Percentiles rank a stretch among this genome's conserved stretches.
Conservation (phyloP, 805 yeast species). For the Metschnikowia noctiluminum region DNA sequence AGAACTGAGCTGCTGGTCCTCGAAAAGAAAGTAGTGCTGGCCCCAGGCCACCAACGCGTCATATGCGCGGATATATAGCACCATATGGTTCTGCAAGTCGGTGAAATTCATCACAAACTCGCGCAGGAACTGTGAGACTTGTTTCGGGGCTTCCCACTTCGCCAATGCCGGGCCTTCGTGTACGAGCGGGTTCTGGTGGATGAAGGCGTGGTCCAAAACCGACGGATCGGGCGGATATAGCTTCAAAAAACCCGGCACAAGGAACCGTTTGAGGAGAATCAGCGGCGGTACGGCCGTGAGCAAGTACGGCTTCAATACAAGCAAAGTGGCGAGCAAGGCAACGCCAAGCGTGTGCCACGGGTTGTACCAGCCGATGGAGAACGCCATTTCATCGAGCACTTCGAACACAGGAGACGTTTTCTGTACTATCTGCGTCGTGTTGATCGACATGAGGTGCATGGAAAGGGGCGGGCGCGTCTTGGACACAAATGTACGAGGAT, state of each 20-base stretch:
- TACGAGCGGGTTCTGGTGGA: slow-evolving; percentile 31
- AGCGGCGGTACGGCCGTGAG: slow-evolving; percentile 53
- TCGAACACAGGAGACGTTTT: slow-evolving; percentile 62
- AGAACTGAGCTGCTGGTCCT: slow-evolving; percentile 57
- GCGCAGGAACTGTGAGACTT: slow-evolving; percentile 73
- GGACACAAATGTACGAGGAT: slow-evolving; percentile 57
- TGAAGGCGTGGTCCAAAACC: slow-evolving; percentile 16
- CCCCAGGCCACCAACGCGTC: slow-evolving; percentile 52
- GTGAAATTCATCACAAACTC: slow-evolving; percentile 78
- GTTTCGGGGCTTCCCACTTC: slow-evolving; percentile 54
- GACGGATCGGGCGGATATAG: slow-evolving; percentile 61
- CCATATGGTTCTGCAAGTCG: slow-evolving; percentile 80
- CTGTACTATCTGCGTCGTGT: slow-evolving; percentile 59
- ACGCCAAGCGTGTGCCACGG: slow-evolving; percentile 61
- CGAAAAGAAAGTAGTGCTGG: slow-evolving; percentile 58
- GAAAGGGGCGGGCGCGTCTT: slow-evolving; percentile 65
- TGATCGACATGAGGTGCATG: slow-evolving; percentile 65
- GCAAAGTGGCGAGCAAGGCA: slow-evolving; percentile 46
- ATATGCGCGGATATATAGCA: slow-evolving; percentile 58
- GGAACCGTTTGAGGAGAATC: slow-evolving; percentile 48
- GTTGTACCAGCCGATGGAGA: slow-evolving; percentile 60
- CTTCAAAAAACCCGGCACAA: slow-evolving; percentile 64
- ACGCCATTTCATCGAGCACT: slow-evolving; percentile 52
- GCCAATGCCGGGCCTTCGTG: slow-evolving; percentile 47
- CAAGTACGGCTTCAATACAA: slow-evolving; percentile 60